Base-by-base conservation (phyloP, 345 rosid genomes). In the Raphanus raphanistrum region DNA sequence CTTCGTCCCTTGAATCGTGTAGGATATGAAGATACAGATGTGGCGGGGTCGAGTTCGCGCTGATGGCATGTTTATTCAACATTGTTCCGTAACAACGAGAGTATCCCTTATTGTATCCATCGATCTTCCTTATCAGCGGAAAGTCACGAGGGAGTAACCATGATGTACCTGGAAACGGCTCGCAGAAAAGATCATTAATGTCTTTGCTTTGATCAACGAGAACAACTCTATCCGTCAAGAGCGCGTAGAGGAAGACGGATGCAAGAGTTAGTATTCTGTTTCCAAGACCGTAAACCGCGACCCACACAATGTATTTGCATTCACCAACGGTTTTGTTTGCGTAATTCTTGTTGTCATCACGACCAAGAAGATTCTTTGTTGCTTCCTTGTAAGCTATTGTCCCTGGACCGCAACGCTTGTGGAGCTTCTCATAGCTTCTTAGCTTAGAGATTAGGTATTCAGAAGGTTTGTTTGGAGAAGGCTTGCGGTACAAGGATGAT, bases 341-440 rank as follows among this genome's bases (percentile, higher is more conserved):
- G n/a, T 41, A 76, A 10, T 52, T 77, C 36, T 48, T 52, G n/a
- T 60, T 54, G 6, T 57, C 66, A 13, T 73, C 66, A 13, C 70
- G 63, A 25, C 32, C 33, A 15, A 75, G 82, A 15, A 80, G 85
- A 15, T 15, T 80, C 31, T 76, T 21, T 2, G 77, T 63, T 31
- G 79, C 70, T 50, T 33, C 66, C 3, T 68, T 72, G 59, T 80
- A 82, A 58, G 82, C 57, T 4, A 64, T 4, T 1, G 87, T 70
- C 16, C 66, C 61, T 1, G 85, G 85, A 32, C 84, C 85, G 54
- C 85, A 82, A 27, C 75, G 73, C 62, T 68, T 77, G 76, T 84
- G 87, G 68, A 74, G 85, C 38, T 27, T 36, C 70, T 82, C 87
- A 4, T 84, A 84, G 55, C 66, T 68, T 71, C 82, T 71, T 4